phyloP scores from a whole-genome alignment of 1,284 basidiomycete species.

The Volvariella surrecta region DNA sequence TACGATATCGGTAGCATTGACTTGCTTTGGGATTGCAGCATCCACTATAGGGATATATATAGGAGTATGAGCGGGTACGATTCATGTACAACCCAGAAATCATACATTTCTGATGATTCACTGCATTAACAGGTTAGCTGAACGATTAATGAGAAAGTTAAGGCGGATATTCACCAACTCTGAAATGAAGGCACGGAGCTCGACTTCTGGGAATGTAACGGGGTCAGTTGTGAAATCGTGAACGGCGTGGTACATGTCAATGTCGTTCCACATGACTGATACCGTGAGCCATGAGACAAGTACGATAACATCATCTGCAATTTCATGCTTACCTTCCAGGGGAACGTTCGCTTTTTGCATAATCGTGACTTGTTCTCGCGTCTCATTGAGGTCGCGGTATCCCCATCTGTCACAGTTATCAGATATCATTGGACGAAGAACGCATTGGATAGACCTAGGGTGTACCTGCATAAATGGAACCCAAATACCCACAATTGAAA shows the following conservation, averaged over 20 bases:
- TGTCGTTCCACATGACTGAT: conserved; percentile 70
- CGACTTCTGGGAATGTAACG: conserved; percentile 48
- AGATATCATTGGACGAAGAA: background rate
- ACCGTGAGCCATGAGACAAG: conserved; percentile 4
- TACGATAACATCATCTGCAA: conserved; percentile 3
- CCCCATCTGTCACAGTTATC: conserved; percentile 36
- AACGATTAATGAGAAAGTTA: conserved; percentile 1
- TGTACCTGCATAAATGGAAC: conserved; percentile 59
- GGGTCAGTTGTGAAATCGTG: conserved; percentile 68
- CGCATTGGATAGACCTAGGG: too few species aligned
- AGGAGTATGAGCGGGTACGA: too few species aligned
- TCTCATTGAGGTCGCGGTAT: conserved; percentile 38
- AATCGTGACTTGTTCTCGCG: conserved; percentile 38
- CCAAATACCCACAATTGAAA: conserved; percentile 63
- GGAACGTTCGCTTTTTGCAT: conserved; percentile 61
- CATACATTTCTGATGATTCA: conserved; percentile 28
- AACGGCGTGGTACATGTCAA: conserved; percentile 60
- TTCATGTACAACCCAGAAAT: conserved; percentile 2
- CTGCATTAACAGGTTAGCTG: conserved; percentile 15
- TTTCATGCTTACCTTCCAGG: conserved; percentile 40
- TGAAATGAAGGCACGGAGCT: conserved; percentile 53
- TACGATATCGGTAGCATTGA: conserved; percentile 35
- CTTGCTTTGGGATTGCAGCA: conserved; percentile 25
- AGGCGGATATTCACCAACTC: conserved; percentile 37
- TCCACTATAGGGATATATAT: conserved; percentile 28